Percentiles rank a stretch among this genome's conserved stretches.
phyloP scores from a whole-genome alignment of 805 yeast genomes.

The Candida golubevii region DNA sequence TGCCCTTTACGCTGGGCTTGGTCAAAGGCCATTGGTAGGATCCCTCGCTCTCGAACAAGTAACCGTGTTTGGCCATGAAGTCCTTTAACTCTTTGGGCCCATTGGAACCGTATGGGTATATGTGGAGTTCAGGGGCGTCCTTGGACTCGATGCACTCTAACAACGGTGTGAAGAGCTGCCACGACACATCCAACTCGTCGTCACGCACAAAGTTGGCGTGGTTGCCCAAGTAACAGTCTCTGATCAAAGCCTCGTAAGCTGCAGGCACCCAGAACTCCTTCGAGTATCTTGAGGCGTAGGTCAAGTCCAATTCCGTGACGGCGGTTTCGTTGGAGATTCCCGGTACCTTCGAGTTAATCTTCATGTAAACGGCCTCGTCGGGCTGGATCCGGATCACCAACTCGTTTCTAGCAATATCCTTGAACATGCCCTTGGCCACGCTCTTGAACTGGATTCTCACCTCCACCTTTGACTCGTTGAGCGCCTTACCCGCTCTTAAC shows the following conservation, averaged over 20 bases:
- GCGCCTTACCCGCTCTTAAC: slow-evolving; percentile 96
- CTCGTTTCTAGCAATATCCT: slow-evolving; percentile 82
- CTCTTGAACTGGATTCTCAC: slow-evolving; percentile 88
- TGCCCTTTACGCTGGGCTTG: slow-evolving; percentile 39
- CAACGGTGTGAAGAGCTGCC: slow-evolving; percentile 92
- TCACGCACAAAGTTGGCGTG: slow-evolving; percentile 98
- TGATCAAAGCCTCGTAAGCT: slow-evolving; percentile 92
- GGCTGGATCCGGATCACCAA: slow-evolving; percentile 94
- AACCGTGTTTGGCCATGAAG: slow-evolving; percentile 68
- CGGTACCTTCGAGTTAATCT: slow-evolving; percentile 90
- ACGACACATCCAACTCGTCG: slow-evolving; percentile 90
- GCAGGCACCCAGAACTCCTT: slow-evolving; percentile 92
- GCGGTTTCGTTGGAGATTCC: slow-evolving; percentile 82
- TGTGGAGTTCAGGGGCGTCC: slow-evolving; percentile 60
- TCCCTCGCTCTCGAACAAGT: slow-evolving; percentile 57
- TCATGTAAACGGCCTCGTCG: slow-evolving; percentile 87
- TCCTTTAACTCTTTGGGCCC: slow-evolving; percentile 69
- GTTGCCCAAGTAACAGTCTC: slow-evolving; percentile 86
- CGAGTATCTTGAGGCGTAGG: slow-evolving; percentile 72
- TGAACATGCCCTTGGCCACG: slow-evolving; percentile 78
- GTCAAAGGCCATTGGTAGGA: slow-evolving; percentile 91
- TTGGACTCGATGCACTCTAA: slow-evolving; percentile 73
- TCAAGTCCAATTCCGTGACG: slow-evolving; percentile 84
- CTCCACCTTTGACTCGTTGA: slow-evolving; percentile 92
- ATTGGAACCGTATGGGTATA: slow-evolving; percentile 85